Conservation (phyloP, 306 rosid species). For the Vigna nakashimae region DNA sequence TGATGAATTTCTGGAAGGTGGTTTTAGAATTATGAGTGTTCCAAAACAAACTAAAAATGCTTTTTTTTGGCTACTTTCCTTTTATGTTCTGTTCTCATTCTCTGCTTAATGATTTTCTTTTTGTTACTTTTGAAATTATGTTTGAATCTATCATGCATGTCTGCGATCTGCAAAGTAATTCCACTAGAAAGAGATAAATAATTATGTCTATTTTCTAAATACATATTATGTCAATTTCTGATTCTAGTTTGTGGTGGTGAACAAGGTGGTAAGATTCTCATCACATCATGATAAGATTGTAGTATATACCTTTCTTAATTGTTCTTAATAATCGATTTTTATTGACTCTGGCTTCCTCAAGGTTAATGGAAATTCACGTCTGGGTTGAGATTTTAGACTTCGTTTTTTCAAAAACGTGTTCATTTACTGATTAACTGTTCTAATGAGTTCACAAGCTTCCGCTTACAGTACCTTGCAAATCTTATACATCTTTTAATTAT, state of each 20-base stretch:
- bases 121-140: slow-evolving; percentile 8
- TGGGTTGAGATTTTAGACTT: slow-evolving; percentile 18
- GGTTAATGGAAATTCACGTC: slow-evolving; percentile 30
- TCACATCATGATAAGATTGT: slow-evolving; percentile 14
- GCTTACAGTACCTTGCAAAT: slow-evolving; percentile 3
- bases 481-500: slow-evolving; percentile 21
- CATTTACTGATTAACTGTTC: background rate
- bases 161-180: slow-evolving; percentile 44
- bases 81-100: slow-evolving; percentile 2
- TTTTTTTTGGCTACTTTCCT: background rate
- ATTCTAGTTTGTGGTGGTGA: slow-evolving; percentile 7
- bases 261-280: slow-evolving; percentile 26
- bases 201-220: background rate
- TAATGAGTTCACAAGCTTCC: background rate
- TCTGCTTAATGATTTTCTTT: background rate
- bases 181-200: background rate
- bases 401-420: slow-evolving; percentile 17
- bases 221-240: slow-evolving; percentile 22
- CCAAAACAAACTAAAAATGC: too few species aligned
- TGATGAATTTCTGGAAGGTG: slow-evolving; percentile 18
- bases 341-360: background rate
- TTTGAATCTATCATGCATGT: slow-evolving; percentile 34
- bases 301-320: background rate
- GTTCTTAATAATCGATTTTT: background rate
- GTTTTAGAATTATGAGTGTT: background rate